Conservation (phyloP, 2,329 filamentous ascomycete species). For the Aspergillus tanneri region DNA sequence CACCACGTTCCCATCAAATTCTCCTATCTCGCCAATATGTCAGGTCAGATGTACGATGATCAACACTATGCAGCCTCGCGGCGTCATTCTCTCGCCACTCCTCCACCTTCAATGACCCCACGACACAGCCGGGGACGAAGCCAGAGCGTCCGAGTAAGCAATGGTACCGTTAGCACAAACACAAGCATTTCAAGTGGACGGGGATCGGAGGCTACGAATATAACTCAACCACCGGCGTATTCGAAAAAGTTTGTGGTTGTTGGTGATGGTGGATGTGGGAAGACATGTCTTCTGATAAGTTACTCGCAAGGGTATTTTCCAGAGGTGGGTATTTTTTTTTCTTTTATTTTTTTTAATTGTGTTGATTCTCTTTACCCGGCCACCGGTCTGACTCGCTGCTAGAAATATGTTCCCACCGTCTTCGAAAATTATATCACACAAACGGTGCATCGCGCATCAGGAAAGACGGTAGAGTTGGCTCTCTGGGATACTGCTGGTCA, state of each 20-base stretch:
- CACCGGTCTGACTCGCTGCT: conserved; percentile 12
- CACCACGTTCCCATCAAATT: conserved; percentile 24
- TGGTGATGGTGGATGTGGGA: conserved; percentile 95
- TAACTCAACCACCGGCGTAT: conserved; percentile 87
- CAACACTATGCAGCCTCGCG: conserved; percentile 57
- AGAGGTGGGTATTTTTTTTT: conserved; percentile 64
- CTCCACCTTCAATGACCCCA: conserved; percentile 43
- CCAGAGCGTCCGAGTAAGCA: conserved; percentile 69
- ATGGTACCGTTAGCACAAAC: conserved; percentile 85
- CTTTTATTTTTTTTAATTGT: background rate
- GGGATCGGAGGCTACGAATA: conserved; percentile 76
- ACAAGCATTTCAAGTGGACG: conserved; percentile 70
- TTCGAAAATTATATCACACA: conserved; percentile 99
- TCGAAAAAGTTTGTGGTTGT: conserved; percentile 99
- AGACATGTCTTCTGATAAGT: conserved; percentile 97
- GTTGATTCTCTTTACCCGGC: background rate
- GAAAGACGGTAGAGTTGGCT: conserved; percentile 93
- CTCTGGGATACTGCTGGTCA: conserved; percentile 98
- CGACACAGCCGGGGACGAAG: conserved; percentile 51
- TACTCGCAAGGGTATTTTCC: conserved; percentile 99
- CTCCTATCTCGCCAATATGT: conserved; percentile 28
- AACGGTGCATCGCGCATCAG: conserved; percentile 79
- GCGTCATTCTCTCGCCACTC: conserved; percentile 54
- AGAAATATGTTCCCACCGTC: conserved; percentile 99
- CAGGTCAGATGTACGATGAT: conserved; percentile 39